Evolutionary conservation across 192 early-diverging fungal genomes (phyloP).

Genomic region (Coemansia sp.): DNA sequence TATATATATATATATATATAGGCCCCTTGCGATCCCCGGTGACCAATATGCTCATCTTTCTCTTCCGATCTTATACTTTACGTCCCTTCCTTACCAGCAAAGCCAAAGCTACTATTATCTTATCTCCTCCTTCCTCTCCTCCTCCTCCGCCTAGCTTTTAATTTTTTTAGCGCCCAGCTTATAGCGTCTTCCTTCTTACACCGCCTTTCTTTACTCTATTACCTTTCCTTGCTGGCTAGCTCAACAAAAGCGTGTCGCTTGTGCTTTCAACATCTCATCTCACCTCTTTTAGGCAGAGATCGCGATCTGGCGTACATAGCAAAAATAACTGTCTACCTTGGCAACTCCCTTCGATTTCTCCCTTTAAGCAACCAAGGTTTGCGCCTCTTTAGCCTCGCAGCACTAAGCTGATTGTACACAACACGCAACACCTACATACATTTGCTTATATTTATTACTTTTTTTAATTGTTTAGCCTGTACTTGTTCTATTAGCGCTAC

Average conservation of each 20-base stretch:
- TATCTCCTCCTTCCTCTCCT: background rate
- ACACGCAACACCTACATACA: constrained; percentile 6
- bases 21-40: background rate
- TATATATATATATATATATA: background rate
- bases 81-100: background rate
- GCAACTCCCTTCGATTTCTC: background rate
- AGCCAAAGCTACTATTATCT: background rate
- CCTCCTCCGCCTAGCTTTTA: background rate
- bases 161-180: background rate
- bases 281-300: background rate
- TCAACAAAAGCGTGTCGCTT: background rate
- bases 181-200: background rate
- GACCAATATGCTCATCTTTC: background rate
- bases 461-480: background rate
- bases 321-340: background rate
- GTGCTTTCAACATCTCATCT: background rate
- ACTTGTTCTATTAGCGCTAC: background rate
- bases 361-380: constrained; percentile 1
- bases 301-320: background rate
- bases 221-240: background rate
- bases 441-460: constrained; percentile 6
- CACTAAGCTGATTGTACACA: background rate
- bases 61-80: background rate
- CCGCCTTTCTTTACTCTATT: background rate
- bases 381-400: background rate